phyloP scores from a whole-genome alignment of 495 filamentous ascomycete species.

The Chaetomium fimeti region DNA sequence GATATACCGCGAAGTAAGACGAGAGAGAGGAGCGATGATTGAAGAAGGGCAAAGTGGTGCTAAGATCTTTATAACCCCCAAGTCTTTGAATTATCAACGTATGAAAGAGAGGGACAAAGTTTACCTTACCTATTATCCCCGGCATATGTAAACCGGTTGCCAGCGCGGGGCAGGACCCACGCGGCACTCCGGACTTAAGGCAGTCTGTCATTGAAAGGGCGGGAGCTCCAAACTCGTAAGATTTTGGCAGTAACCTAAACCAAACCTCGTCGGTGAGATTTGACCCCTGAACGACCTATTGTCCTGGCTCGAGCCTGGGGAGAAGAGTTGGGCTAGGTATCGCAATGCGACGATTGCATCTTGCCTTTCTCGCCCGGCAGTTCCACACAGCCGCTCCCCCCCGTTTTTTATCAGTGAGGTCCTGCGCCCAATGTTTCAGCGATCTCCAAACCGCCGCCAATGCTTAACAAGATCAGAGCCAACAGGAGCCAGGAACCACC shows the following conservation, averaged over 20 bases:
- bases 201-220: too few relatives aligned
- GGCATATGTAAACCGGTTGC: too few relatives aligned
- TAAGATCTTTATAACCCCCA: not conserved
- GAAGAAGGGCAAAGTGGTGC: not conserved
- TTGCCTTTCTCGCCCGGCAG: slow-evolving; percentile 9
- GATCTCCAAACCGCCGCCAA: slow-evolving; percentile 22
- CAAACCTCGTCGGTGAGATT: not conserved
- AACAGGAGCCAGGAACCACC: not conserved
- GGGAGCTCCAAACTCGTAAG: too few relatives aligned
- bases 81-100: too few relatives aligned
- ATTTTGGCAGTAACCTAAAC: too few relatives aligned
- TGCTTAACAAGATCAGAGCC: slow-evolving; percentile 8
- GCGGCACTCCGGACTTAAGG: too few relatives aligned
- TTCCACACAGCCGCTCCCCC: slow-evolving; percentile 14
- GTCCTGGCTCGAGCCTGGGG: not conserved
- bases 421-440: slow-evolving; percentile 14
- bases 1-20: too few relatives aligned
- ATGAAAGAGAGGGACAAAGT: too few relatives aligned
- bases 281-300: not conserved
- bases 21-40: not conserved
- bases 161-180: too few relatives aligned
- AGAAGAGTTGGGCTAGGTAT: not conserved
- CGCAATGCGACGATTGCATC: not conserved
- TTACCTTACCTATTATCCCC: too few relatives aligned
- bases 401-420: not conserved